phyloP scores from a whole-genome alignment of 495 filamentous ascomycete genomes.

The Thozetella sp. region DNA sequence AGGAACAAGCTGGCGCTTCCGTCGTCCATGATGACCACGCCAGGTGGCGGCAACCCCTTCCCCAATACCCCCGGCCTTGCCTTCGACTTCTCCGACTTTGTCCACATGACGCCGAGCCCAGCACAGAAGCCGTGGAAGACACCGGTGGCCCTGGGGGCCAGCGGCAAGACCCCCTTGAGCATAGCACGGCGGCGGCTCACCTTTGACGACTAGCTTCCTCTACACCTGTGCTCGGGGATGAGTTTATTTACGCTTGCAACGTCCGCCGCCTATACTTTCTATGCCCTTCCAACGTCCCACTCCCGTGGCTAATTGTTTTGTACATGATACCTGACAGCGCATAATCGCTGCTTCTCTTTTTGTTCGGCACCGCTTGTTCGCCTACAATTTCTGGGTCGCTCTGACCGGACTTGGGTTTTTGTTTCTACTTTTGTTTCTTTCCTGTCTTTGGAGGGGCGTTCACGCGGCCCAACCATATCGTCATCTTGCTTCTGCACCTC shows the following conservation, averaged over 20 bases:
- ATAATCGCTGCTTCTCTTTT: not conserved
- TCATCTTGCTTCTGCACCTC: too few species aligned
- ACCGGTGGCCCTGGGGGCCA: constrained; percentile 45
- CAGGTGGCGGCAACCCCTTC: constrained; percentile 65
- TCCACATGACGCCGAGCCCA: constrained; percentile 94
- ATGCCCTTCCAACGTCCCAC: too few species aligned
- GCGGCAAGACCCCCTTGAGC: constrained; percentile 40
- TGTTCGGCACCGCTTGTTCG: too few species aligned
- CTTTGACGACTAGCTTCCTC: constrained; percentile 42
- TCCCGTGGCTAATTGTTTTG: not conserved
- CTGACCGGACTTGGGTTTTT: not conserved
- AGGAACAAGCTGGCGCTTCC: constrained; percentile 69
- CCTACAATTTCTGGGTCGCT: not conserved
- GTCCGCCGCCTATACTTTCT: too few species aligned
- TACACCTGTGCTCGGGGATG: too few species aligned
- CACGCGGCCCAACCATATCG: too few species aligned
- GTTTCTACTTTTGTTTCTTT: not conserved
- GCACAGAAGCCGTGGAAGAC: constrained; percentile 83
- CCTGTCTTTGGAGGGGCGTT: not conserved
- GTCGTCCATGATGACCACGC: constrained; percentile 89
- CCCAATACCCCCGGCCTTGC: constrained; percentile 62
- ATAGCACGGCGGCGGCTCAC: constrained; percentile 40
- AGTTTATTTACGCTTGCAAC: too few species aligned
- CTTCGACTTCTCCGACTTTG: constrained; percentile 96
- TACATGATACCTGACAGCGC: constrained; percentile 7